A percentile compares a stretch with the other conserved stretches of the same genome.
phyloP scores from a whole-genome alignment of 352 stramenopile species.

The Globisporangium polare region DNA sequence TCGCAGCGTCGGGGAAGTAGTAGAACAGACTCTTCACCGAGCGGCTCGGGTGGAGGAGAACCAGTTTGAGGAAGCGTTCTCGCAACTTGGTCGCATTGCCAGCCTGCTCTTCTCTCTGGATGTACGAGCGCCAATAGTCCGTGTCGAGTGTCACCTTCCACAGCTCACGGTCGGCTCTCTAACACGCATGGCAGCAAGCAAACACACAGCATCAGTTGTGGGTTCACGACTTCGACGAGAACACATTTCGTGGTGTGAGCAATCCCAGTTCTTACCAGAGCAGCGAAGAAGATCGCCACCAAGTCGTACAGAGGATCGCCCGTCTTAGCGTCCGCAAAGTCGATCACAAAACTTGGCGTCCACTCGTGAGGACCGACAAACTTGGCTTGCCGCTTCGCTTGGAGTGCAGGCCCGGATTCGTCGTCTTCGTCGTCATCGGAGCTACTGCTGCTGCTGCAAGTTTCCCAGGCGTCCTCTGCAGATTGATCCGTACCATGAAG shows the following conservation, averaged over 20 bases:
- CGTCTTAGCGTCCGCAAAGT: slow-evolving; percentile 85
- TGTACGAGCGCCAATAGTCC: slow-evolving; percentile 74
- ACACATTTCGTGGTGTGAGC: neutral
- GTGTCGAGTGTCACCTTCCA: slow-evolving; percentile 55
- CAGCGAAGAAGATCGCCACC: slow-evolving; percentile 74
- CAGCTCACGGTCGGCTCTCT: slow-evolving; percentile 67
- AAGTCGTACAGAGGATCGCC: slow-evolving; percentile 86
- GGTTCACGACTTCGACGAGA: neutral
- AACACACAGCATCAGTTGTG: neutral
- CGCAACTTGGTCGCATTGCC: slow-evolving; percentile 19
- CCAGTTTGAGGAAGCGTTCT: slow-evolving; percentile 70
- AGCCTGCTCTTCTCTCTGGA: slow-evolving; percentile 30
- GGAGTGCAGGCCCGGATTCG: slow-evolving; percentile 19
- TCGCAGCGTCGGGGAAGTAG: slow-evolving; percentile 48
- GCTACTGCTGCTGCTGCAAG: slow-evolving; percentile 46
- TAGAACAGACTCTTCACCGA: slow-evolving; percentile 67
- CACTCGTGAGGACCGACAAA: slow-evolving; percentile 54
- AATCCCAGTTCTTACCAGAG: slow-evolving; percentile 43
- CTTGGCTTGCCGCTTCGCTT: slow-evolving; percentile 36
- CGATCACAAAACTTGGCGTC: slow-evolving; percentile 70
- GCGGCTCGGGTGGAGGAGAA: slow-evolving; percentile 74
- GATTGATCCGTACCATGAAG: neutral
- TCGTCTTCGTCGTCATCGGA: slow-evolving; percentile 43
- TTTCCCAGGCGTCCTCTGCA: slow-evolving; percentile 48
- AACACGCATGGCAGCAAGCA: slow-evolving; percentile 6